A percentile compares a stretch with the other conserved stretches of the same genome.
Conservation (phyloP, 345 rosid genomes). For the Dipteronia sinensis region DNA sequence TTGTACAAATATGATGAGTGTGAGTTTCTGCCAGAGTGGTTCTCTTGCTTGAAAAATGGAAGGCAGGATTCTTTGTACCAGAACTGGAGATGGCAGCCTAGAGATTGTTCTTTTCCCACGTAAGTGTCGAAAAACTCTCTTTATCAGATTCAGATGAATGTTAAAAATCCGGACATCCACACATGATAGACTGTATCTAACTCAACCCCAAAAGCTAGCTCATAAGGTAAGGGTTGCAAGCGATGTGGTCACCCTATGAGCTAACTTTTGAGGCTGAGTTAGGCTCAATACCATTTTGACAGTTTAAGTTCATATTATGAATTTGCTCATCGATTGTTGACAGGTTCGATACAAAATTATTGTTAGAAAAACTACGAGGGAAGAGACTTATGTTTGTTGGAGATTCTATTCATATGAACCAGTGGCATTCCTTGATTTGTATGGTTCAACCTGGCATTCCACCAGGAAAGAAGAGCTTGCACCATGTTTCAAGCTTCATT, state of each 20-base stretch:
- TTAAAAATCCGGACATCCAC: too few relatives aligned
- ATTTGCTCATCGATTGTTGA: conserved; percentile 19
- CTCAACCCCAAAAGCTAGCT: too few relatives aligned
- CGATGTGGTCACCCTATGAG: too few relatives aligned
- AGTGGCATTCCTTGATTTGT: conserved; percentile 73
- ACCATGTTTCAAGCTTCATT: conserved; percentile 34
- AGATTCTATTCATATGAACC: conserved; percentile 64
- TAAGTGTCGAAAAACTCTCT: conserved; percentile 17
- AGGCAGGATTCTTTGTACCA: conserved; percentile 78
- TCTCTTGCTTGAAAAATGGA: conserved; percentile 73
- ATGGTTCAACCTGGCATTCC: conserved; percentile 53
- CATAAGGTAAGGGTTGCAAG: too few relatives aligned
- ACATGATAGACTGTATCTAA: too few relatives aligned
- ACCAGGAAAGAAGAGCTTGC: conserved; percentile 41
- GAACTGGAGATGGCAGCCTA: conserved; percentile 98
- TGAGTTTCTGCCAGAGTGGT: conserved; percentile 63
- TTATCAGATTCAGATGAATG: too few relatives aligned
- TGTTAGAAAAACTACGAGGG: conserved; percentile 58
- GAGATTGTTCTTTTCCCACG: conserved; percentile 82
- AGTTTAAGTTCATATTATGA: background rate
- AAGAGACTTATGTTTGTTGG: conserved; percentile 74
- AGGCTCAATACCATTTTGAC: background rate
- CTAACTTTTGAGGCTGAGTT: too few relatives aligned
- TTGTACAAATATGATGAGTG: conserved; percentile 79
- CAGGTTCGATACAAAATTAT: conserved; percentile 49